Evolutionary conservation across 768 basidiomycete genomes (phyloP).

Genomic region (Termitomyces titanicus): DNA sequence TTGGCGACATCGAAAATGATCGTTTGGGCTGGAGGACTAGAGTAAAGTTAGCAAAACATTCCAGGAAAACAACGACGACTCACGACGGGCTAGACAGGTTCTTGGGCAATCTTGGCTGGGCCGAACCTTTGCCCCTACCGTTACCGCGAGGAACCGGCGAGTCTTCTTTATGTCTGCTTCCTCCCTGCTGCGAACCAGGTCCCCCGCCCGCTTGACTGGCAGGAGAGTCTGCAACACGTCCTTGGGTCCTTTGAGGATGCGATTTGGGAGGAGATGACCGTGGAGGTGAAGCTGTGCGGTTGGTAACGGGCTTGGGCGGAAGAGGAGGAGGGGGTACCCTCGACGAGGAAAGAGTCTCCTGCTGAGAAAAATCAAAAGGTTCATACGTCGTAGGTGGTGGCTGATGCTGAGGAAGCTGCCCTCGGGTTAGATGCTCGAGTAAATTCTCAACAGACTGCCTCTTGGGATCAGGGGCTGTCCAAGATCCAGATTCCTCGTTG

Average conservation of each 20-base stretch:
- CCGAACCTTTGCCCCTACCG: conserved; percentile 31
- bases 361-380: conserved; percentile 46
- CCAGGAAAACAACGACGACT: conserved; percentile 11
- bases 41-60: conserved; percentile 6
- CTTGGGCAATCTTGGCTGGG: conserved; percentile 43
- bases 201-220: conserved; percentile 35
- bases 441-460: conserved; percentile 82
- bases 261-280: conserved; percentile 59
- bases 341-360: conserved; percentile 36
- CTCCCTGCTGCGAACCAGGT: conserved; percentile 17
- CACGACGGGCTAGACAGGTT: conserved; percentile 57
- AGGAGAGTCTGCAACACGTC: conserved; percentile 49
- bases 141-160: conserved; percentile 61
- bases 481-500: conserved; percentile 55
- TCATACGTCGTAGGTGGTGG: conserved; percentile 40
- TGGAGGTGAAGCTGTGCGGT: conserved; percentile 52
- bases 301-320: conserved; percentile 52
- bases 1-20: conserved; percentile 77
- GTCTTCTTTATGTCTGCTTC: conserved; percentile 56
- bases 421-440: conserved; percentile 66
- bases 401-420: conserved; percentile 31
- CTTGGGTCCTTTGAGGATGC: conserved; percentile 46
- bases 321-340: conserved; percentile 60
- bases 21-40: conserved; percentile 59
- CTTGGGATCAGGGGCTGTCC: conserved; percentile 62